Percentiles rank a stretch among this genome's conserved stretches.
phyloP scores from a whole-genome alignment of 2,329 filamentous ascomycete species.

The Stylonectria norvegica region DNA sequence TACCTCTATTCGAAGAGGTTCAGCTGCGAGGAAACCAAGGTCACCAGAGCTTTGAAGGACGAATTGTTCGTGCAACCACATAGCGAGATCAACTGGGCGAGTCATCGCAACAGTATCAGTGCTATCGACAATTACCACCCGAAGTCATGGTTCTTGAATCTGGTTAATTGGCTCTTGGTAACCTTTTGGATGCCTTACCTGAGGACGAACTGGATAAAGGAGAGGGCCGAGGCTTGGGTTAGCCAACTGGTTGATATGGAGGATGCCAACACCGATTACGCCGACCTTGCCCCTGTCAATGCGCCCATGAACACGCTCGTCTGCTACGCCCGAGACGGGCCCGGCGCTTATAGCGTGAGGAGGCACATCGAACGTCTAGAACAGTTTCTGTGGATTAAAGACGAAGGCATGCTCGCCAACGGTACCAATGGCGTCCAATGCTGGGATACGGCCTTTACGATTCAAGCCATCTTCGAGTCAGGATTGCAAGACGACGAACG shows the following conservation, averaged over 20 bases:
- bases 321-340: conserved; percentile 82
- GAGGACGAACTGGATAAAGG: conserved; percentile 61
- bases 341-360: conserved; percentile 66
- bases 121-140: conserved; percentile 86
- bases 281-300: conserved; percentile 84
- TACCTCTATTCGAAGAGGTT: conserved; percentile 84
- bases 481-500: conserved; percentile 72
- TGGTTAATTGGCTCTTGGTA: conserved; percentile 73
- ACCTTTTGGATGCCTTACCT: conserved; percentile 79
- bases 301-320: conserved; percentile 84
- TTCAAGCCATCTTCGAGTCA: conserved; percentile 77
- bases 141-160: conserved; percentile 78
- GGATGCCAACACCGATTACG: conserved; percentile 86
- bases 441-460: conserved; percentile 91
- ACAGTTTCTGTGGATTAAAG: conserved; percentile 88
- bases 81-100: conserved; percentile 71
- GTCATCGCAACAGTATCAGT: conserved; percentile 78
- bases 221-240: conserved; percentile 73
- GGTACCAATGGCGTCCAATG: conserved; percentile 97
- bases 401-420: conserved; percentile 90
- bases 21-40: conserved; percentile 69
- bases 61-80: conserved; percentile 82
- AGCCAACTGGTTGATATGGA: conserved; percentile 86
- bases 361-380: conserved; percentile 77
- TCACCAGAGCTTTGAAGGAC: conserved; percentile 69